Conservation (phyloP, 805 yeast species). For the Blastobotrys americana region DNA sequence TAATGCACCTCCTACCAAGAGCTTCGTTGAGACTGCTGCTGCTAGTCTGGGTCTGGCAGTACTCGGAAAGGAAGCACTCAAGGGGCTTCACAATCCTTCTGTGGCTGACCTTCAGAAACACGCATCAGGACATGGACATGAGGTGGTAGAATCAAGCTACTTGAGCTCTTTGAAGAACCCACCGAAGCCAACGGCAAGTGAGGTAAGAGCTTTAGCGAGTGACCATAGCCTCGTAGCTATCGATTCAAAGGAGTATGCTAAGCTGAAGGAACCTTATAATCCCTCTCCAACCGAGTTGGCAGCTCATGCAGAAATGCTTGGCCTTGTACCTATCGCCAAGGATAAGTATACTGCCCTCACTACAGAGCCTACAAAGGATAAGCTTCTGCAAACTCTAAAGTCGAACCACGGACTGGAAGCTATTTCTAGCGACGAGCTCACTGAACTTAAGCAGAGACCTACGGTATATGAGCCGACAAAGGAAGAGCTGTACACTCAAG, state of each 20-base stretch:
- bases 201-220: conserved; percentile 6
- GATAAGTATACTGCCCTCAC: conserved; percentile 15
- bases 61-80: conserved; percentile 13
- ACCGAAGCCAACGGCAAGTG: conserved; percentile 5
- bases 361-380: conserved; percentile 14
- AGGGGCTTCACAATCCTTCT: conserved; percentile 12
- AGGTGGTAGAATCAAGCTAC: too few species aligned
- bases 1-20: conserved; percentile 17
- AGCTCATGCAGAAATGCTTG: conserved; percentile 20
- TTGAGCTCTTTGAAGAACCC: conserved; percentile 1
- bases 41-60: conserved; percentile 21
- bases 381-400: conserved; percentile 20
- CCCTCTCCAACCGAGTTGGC: conserved; percentile 15
- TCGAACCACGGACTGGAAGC: conserved; percentile 13
- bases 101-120: conserved; percentile 5
- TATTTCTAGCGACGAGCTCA: conserved; percentile 10
- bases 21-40: conserved; percentile 21
- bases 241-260: conserved; percentile 15
- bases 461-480: conserved; percentile 15
- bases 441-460: conserved; percentile 15
- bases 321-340: conserved; percentile 25
- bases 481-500: conserved; percentile 17
- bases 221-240: conserved; percentile 25
- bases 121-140: conserved; percentile 2
- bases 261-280: conserved; percentile 12